These are phyloP conservation scores for Nicotiana knightiana DNA, from an alignment of 257 asterid species.

Conservation along the genomic window DNA sequence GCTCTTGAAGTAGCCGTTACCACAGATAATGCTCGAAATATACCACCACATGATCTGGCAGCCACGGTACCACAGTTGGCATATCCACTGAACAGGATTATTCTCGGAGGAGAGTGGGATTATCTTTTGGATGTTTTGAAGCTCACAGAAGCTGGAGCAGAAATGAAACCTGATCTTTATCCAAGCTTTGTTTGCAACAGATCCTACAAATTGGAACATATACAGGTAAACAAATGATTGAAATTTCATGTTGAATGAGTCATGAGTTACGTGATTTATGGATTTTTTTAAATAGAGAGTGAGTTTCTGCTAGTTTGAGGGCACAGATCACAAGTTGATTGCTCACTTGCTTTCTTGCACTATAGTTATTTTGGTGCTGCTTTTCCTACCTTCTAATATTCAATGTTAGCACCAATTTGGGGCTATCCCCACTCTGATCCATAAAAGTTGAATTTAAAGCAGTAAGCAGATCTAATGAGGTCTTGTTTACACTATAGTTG, in stretches of 20 bases:
- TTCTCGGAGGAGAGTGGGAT: conserved; percentile 83
- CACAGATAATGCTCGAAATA: conserved; percentile 29
- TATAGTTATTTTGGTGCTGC: background rate
- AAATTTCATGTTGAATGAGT: background rate
- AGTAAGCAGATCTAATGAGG: background rate
- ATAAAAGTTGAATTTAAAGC: background rate
- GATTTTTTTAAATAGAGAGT: background rate
- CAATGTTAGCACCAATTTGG: background rate
- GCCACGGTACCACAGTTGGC: conserved; percentile 58
- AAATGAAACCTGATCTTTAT: conserved; percentile 32
- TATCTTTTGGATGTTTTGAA: conserved; percentile 55
- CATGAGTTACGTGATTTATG: background rate
- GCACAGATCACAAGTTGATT: background rate
- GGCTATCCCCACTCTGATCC: background rate
- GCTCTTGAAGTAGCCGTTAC: conserved; percentile 39
- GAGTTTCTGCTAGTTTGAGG: background rate
- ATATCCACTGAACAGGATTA: conserved; percentile 75
- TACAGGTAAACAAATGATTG: conserved; percentile 39
- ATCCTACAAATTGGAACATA: conserved; percentile 29
- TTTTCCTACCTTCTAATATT: background rate
- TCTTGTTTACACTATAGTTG: background rate
- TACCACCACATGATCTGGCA: conserved; percentile 64
- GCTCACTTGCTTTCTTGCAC: background rate
- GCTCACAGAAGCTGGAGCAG: conserved; percentile 31
- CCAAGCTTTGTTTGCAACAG: conserved; percentile 82